Conservation (phyloP, 768 basidiomycete genomes). For the Xanthoconium stramineum region DNA sequence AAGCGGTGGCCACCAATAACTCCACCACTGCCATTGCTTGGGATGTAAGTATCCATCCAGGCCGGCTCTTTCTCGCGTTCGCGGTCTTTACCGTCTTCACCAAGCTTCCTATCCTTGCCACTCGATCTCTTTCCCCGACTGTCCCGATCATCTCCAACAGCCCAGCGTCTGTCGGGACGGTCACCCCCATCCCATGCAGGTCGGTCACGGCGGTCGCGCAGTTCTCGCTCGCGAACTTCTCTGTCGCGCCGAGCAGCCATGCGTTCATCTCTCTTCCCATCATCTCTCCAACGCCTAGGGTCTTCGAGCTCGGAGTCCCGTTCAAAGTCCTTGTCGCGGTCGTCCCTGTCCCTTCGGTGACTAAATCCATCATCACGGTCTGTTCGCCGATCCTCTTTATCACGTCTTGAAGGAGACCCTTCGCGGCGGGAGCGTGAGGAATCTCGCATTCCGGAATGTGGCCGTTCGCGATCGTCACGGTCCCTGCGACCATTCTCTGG, state of each 20-base stretch:
- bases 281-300: constrained; percentile 75
- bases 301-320: constrained; percentile 61
- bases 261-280: constrained; percentile 77
- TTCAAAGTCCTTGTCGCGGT: constrained; percentile 42
- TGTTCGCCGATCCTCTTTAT: constrained; percentile 38
- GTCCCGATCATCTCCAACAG: constrained; percentile 65
- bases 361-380: constrained; percentile 31
- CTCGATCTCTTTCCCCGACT: constrained; percentile 53
- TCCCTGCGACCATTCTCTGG: constrained; percentile 54
- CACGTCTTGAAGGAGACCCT: constrained; percentile 49
- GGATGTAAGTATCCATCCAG: constrained; percentile 90
- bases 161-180: constrained; percentile 51
- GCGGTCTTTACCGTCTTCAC: constrained; percentile 45
- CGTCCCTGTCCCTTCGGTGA: constrained; percentile 32
- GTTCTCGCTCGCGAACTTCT: constrained; percentile 35
- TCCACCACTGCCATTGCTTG: constrained; percentile 51
- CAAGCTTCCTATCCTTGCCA: constrained; percentile 57
- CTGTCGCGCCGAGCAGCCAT: constrained; percentile 59
- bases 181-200: constrained; percentile 49
- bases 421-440: constrained; percentile 62
- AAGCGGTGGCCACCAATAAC: constrained; percentile 60
- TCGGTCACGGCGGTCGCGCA: constrained; percentile 44
- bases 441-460: constrained; percentile 62
- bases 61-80: constrained; percentile 83
- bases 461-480: constrained; percentile 59